Base-by-base conservation (phyloP, 768 basidiomycete species). In the Sarcomyxa edulis region DNA sequence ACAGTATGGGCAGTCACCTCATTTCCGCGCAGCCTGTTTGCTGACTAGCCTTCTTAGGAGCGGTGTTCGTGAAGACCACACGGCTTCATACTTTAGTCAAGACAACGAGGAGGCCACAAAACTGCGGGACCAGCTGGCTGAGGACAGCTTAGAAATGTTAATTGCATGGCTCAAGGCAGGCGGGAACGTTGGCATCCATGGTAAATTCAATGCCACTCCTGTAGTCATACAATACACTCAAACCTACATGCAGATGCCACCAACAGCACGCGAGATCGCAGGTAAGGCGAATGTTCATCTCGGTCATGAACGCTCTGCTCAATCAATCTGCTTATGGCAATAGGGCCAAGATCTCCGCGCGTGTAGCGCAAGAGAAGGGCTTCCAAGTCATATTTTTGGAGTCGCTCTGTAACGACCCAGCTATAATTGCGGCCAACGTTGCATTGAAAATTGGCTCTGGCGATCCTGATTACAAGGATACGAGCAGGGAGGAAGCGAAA, bases 131-230 rank as follows among this genome's bases (percentile, higher is more conserved):
- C 66, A 71, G 48, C 73, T 98, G 33, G 89, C 96, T 0, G 78
- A 79, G 46, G 96, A 98, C 54, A 91, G 92, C 59, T 61, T 99
- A 37, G 94, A 98, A 50, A 92, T 88, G 78, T 62, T 98, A 33
- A 96, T 99, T 45, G 71, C 79, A 27, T 99, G 96, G 96, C 63
- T 99, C 44, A 92, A 89, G 62, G 79, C 82, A 34, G 96, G 93
- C 3, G 92, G 93, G 1, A 99, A 99, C 56, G 95, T 98, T 35
- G 96, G 89, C 7, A 97, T 99, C 48, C 95, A 97, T 58, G 96
- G 94, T 91, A 44, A 48, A 45, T 11, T 5, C 22, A 39, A n/a
- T 22, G 29, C 37, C 20, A 39, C n/a, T 19, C 32, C 39, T 26
- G 21, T 14, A 19, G 12, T 35, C 10, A n/a, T n/a, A n/a, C n/a